Conservation (phyloP, 768 basidiomycete species). For the Lentinus brumalis region DNA sequence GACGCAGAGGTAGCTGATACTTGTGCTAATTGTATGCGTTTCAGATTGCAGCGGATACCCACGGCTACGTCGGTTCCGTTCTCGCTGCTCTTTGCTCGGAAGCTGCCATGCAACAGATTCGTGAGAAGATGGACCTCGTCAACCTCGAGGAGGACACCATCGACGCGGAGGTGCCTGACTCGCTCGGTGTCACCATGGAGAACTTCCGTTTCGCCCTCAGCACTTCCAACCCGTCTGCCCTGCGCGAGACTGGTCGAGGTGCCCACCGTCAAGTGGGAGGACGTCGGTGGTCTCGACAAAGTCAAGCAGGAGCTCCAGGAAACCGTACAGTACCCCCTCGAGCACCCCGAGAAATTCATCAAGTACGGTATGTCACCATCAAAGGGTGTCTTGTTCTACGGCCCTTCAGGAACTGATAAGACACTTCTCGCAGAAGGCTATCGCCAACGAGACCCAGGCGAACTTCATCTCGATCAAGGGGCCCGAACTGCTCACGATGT, state of each 20-base stretch:
- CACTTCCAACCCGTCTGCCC: constrained; percentile 95
- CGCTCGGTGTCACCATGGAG: constrained; percentile 99
- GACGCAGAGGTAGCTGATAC: neutral
- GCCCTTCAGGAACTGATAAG: constrained; percentile 99
- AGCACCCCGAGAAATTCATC: constrained; percentile 99
- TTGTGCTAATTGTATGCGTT: constrained; percentile 12
- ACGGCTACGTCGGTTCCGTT: constrained; percentile 99
- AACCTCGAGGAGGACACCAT: constrained; percentile 98
- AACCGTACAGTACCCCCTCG: constrained; percentile 99
- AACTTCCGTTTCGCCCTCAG: constrained; percentile 99
- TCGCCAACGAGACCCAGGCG: constrained; percentile 99
- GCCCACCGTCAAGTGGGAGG: constrained; percentile 98
- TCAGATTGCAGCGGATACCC: constrained; percentile 97
- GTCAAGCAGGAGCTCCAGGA: constrained; percentile 99
- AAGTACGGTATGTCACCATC: constrained; percentile 99
- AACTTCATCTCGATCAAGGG: constrained; percentile 99
- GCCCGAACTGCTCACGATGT: constrained; percentile 98
- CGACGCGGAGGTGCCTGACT: constrained; percentile 98
- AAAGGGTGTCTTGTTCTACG: constrained; percentile 99
- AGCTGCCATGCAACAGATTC: constrained; percentile 99
- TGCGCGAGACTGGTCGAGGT: constrained; percentile 99
- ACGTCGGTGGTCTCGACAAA: constrained; percentile 98
- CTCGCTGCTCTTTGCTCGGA: constrained; percentile 97
- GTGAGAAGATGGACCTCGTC: constrained; percentile 99
- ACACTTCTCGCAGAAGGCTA: constrained; percentile 97